Percentiles rank a stretch among this genome's conserved stretches.
Conservation (phyloP, 352 stramenopile species). For the Globisporangium paddicum region DNA sequence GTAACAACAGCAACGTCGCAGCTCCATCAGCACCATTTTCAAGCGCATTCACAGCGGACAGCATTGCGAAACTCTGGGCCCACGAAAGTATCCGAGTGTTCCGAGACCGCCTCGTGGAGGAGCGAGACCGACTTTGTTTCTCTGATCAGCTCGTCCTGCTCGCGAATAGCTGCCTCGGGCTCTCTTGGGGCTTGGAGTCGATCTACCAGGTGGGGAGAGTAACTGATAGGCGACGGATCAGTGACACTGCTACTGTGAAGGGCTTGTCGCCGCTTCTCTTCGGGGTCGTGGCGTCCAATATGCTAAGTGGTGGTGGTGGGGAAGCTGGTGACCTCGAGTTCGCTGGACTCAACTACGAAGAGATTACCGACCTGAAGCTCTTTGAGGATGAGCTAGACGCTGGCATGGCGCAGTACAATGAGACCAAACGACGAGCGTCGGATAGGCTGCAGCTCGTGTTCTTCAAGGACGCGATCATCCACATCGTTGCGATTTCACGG, state of each 20-base stretch:
- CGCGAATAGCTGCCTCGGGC: conserved; percentile 50
- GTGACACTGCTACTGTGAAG: background rate
- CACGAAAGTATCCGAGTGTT: conserved; percentile 92
- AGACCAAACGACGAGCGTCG: background rate
- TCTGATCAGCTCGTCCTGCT: conserved; percentile 73
- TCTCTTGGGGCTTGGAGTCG: conserved; percentile 51
- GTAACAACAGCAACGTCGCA: conserved; percentile 5
- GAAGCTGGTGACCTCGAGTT: background rate
- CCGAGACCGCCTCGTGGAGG: conserved; percentile 87
- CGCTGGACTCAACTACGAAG: conserved; percentile 4
- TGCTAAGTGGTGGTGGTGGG: background rate
- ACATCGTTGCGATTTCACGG: conserved; percentile 78
- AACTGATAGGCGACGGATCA: background rate
- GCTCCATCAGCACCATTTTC: conserved; percentile 6
- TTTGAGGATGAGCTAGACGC: conserved; percentile 63
- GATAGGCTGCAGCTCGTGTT: conserved; percentile 57
- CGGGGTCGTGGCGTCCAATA: background rate
- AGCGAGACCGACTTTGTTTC: conserved; percentile 83
- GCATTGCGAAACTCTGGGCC: conserved; percentile 76
- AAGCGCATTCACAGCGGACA: conserved; percentile 28
- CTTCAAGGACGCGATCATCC: conserved; percentile 81
- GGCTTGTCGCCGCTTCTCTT: conserved; percentile 8
- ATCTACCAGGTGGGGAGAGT: conserved; percentile 22
- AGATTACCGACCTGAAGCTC: conserved; percentile 29
- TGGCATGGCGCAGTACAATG: conserved; percentile 17